Base-by-base conservation (phyloP, 2,329 filamentous ascomycete species). In the Cadophora luteo-olivacea region DNA sequence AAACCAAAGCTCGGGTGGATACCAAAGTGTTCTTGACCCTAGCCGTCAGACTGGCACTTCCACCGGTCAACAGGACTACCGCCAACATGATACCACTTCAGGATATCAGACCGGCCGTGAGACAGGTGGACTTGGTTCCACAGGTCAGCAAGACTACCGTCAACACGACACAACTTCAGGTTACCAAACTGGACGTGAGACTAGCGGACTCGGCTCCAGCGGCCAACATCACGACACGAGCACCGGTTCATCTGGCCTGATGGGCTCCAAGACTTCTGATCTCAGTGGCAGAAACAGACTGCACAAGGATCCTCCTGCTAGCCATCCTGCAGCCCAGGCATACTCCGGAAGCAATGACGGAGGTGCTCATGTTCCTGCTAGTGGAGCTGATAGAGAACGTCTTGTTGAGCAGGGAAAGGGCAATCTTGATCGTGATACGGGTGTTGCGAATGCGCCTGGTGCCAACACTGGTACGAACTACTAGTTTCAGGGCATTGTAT, bases 291-390 rank as follows among this genome's bases (percentile, higher is more conserved):
- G 69, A 0, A 72, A 73, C 51, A 68, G 68, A 64, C 60, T 76
- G 14, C 74, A 75, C 41, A 76, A 76, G 51, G 74, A 72, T 24
- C 73, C 74, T 62, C 74, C 74, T 29, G 64, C 72, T 54, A 58
- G 25, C 11, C 72, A 75, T 61, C 72, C 72, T 14, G 72, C 72
- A 49, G 55, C 72, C 12, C 68, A 72, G 32, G 54, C 65, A 52
- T 9, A 49, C 9, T 32, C 58, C 12, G 51, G 36, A 8, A 29
- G 11, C 9, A 52, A 57, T 22, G 25, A 11, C 2, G 29, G 25
- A 4, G 63, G 51, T 12, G 14, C 61, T 7, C 62, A 65, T 32
- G 48, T 70, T 24, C 66, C 41, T n/a, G 61, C 61, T 12, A 66
- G 51, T 24, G 58, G 62, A 45, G 25, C 24, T 29, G 67, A 69